Evolutionary conservation across 352 stramenopile species (phyloP).

Genomic region (Phytophthora uliginosa): DNA sequence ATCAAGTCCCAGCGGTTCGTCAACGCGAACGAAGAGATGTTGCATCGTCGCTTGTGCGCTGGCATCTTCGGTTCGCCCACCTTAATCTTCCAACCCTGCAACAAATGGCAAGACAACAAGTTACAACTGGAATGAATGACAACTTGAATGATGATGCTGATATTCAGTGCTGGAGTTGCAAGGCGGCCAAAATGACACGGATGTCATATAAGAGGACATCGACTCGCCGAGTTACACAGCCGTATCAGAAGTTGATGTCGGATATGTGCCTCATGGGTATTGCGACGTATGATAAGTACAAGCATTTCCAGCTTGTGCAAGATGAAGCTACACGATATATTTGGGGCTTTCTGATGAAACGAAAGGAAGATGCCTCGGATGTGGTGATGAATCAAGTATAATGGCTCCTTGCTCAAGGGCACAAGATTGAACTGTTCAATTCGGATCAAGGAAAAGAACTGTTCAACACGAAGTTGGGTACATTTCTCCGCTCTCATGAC

Average conservation of each 20-base stretch:
- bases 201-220: not conserved
- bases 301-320: not conserved
- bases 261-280: too few relatives aligned
- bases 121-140: not conserved
- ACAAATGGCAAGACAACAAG: not conserved
- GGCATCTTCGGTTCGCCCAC: not conserved
- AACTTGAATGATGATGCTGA: not conserved
- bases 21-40: too few relatives aligned
- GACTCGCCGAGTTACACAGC: not conserved
- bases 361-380: conserved; percentile 9
- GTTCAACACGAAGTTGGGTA: not conserved
- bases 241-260: too few relatives aligned
- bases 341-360: conserved; percentile 18
- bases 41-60: too few relatives aligned
- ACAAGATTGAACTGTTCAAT: conserved; percentile 12
- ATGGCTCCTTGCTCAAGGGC: conserved; percentile 12
- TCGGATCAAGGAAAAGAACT: conserved; percentile 17
- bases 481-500: not conserved
- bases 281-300: too few relatives aligned
- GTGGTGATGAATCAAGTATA: conserved; percentile 10
- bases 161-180: not conserved
- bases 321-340: conserved; percentile 16
- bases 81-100: not conserved
- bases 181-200: not conserved
- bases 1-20: too few relatives aligned